phyloP scores from a whole-genome alignment of 179 eudicot species.

The Heliamphora pulchella region DNA sequence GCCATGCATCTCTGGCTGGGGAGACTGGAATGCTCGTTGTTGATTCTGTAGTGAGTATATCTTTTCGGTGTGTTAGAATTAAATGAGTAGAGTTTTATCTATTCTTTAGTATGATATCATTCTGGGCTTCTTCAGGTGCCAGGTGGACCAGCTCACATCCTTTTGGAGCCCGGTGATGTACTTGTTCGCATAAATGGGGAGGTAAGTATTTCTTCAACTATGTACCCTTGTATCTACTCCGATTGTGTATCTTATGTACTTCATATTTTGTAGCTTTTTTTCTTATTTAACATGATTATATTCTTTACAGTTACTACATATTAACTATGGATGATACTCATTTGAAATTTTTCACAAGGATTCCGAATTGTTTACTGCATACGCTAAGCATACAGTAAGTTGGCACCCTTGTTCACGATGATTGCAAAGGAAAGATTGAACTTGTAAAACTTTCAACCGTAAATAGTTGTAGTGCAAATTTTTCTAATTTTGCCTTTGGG shows the following conservation, averaged over 20 bases:
- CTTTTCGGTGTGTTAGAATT: conserved; percentile 14
- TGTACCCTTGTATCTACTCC: not conserved
- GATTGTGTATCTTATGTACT: not conserved
- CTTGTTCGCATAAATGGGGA: conserved; percentile 76
- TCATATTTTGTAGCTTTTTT: not conserved
- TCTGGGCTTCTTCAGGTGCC: conserved; percentile 59
- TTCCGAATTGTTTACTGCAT: not conserved
- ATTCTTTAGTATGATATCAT: conserved; percentile 10
- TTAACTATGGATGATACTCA: not conserved
- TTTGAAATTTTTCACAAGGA: not conserved
- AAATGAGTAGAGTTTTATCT: not conserved
- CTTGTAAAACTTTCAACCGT: not conserved
- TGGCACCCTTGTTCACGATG: not conserved
- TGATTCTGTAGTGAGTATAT: conserved; percentile 82
- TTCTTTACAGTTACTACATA: not conserved
- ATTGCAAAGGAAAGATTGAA: not conserved
- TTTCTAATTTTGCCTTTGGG: not conserved
- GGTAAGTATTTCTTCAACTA: conserved; percentile 32
- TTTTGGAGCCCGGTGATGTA: conserved; percentile 95
- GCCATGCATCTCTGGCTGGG: conserved; percentile 69
- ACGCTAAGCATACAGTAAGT: not conserved
- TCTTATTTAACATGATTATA: not conserved
- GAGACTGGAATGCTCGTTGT: conserved; percentile 99
- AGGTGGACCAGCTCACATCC: conserved; percentile 85
- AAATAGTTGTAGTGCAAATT: not conserved